phyloP scores from a whole-genome alignment of 352 stramenopile species.

The Pelagophyceae sp. region DNA sequence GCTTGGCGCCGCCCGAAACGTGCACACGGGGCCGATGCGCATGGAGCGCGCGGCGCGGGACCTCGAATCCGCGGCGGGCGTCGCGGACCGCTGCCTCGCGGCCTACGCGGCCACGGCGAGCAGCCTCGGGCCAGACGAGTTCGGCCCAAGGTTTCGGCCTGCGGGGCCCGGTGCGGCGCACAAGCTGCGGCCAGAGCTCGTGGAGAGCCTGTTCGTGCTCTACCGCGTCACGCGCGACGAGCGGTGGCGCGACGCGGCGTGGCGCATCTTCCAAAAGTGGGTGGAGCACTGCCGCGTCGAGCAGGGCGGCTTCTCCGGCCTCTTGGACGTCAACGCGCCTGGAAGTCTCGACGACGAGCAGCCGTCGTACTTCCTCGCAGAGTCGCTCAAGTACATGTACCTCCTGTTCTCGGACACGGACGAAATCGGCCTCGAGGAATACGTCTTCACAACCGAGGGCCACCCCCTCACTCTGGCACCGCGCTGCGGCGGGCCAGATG shows the following conservation, averaged over 20 bases:
- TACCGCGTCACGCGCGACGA: slow-evolving; percentile 68
- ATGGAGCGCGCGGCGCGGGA: slow-evolving; percentile 36
- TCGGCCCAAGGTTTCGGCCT: slow-evolving; percentile 41
- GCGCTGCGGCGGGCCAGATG: too few species aligned
- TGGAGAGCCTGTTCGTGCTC: slow-evolving; percentile 75
- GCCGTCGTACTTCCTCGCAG: slow-evolving; percentile 76
- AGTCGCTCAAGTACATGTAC: slow-evolving; percentile 84
- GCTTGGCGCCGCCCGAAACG: slow-evolving; percentile 49
- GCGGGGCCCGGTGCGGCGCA: background rate
- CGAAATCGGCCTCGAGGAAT: slow-evolving; percentile 50
- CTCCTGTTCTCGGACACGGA: slow-evolving; percentile 60
- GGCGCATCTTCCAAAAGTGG: slow-evolving; percentile 62
- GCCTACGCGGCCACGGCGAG: slow-evolving; percentile 62
- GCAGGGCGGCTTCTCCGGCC: slow-evolving; percentile 55
- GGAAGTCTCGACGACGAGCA: slow-evolving; percentile 51
- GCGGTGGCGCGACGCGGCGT: slow-evolving; percentile 63
- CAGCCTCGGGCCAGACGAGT: slow-evolving; percentile 60
- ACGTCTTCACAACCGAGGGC: slow-evolving; percentile 72
- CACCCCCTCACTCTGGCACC: too few species aligned
- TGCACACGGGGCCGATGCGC: slow-evolving; percentile 29
- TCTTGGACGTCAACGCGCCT: slow-evolving; percentile 47
- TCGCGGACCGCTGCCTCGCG: slow-evolving; percentile 60
- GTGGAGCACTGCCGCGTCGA: slow-evolving; percentile 56
- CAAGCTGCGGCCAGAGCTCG: slow-evolving; percentile 63
- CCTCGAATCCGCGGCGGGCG: slow-evolving; percentile 54